Evolutionary conservation across 176 grass and related monocot genomes (phyloP).

Genomic region (Poa annua): DNA sequence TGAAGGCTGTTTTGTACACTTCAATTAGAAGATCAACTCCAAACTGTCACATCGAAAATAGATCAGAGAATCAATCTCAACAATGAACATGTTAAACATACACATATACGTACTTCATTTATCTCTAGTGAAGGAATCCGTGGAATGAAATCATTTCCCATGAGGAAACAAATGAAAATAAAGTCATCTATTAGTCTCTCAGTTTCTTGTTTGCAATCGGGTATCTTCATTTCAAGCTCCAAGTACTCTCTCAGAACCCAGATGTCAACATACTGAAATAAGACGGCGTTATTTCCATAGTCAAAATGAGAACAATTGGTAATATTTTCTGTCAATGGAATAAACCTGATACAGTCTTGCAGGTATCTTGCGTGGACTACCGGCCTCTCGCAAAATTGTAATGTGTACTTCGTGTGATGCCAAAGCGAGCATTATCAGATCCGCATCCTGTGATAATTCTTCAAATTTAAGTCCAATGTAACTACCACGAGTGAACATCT

Average conservation of each 20-base stretch:
- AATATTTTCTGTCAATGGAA: background rate
- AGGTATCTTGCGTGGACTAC: conserved; percentile 1
- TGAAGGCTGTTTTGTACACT: conserved; percentile 57
- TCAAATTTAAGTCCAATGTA: background rate
- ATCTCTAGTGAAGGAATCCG: conserved; percentile 73
- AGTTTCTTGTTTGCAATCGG: conserved; percentile 40
- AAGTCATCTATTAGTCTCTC: conserved; percentile 84
- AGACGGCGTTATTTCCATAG: background rate
- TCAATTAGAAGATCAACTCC: conserved; percentile 63
- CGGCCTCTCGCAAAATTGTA: conserved; percentile 80
- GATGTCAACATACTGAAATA: conserved; percentile 73
- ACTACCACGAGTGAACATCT: background rate
- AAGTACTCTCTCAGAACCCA: conserved; percentile 84
- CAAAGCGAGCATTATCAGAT: conserved; percentile 86
- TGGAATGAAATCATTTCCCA: conserved; percentile 92
- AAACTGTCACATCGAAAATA: conserved; percentile 18
- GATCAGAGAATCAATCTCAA: background rate
- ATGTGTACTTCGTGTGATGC: conserved; percentile 83
- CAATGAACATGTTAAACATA: background rate
- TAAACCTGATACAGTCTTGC: conserved; percentile 44
- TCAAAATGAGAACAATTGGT: background rate
- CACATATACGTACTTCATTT: conserved; percentile 51
- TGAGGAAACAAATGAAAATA: conserved; percentile 75
- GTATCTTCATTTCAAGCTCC: conserved; percentile 71
- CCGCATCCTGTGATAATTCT: conserved; percentile 62